Evolutionary conservation across 345 rosid species (phyloP).

Genomic region (Cardamine chenopodiifolia): DNA sequence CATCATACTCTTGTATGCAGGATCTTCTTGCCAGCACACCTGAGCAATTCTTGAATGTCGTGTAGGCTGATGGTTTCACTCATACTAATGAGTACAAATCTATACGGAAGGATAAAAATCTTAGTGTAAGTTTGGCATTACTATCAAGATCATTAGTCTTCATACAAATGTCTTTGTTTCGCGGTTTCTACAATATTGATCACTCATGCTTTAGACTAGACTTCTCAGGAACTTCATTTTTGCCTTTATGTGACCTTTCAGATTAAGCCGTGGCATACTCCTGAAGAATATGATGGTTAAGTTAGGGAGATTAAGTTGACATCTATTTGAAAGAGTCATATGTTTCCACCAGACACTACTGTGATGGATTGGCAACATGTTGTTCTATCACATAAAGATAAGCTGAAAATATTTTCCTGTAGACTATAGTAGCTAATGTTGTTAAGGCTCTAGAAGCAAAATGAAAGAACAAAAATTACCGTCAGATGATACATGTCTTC

Average conservation of each 20-base stretch:
- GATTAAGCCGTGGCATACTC: conserved; percentile 81
- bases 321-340: no score
- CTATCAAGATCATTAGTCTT: no score
- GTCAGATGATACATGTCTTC: conserved; percentile 9
- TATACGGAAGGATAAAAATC: conserved; percentile 70
- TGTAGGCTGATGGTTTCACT: conserved; percentile 67
- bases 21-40: conserved; percentile 73
- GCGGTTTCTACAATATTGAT: no score
- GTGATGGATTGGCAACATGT: no score
- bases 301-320: conserved; percentile 91
- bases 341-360: no score
- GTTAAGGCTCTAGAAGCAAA: neutral
- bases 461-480: neutral
- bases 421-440: neutral
- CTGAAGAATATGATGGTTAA: conserved; percentile 93
- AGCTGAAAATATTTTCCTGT: no score
- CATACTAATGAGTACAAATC: conserved; percentile 67
- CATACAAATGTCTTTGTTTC: no score
- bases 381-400: no score
- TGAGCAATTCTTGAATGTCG: conserved; percentile 59
- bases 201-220: neutral
- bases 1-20: conserved; percentile 49
- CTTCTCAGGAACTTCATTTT: conserved; percentile 13
- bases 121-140: no score
- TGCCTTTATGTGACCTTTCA: conserved; percentile 46